Conservation (phyloP, 768 basidiomycete species). For the Phanerochaete sordida region DNA sequence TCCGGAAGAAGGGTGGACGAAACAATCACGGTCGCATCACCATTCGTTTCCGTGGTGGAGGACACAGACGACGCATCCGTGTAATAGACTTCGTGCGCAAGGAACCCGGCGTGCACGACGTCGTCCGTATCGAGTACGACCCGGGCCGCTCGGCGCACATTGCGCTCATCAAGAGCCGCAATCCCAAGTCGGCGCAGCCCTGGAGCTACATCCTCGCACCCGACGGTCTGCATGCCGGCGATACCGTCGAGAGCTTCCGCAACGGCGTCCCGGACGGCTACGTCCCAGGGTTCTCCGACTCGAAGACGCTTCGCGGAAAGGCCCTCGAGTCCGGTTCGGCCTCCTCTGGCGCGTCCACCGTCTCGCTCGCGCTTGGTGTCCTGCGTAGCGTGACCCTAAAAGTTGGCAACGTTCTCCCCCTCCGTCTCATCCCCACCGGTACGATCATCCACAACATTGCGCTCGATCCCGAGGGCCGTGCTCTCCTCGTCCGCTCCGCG, state of each 20-base stretch:
- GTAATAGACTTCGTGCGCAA: constrained; percentile 80
- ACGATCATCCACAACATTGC: constrained; percentile 87
- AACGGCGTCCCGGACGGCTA: constrained; percentile 76
- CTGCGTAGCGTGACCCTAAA: constrained; percentile 81
- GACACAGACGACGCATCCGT: constrained; percentile 83
- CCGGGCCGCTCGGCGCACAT: constrained; percentile 93
- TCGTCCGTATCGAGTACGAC: constrained; percentile 95
- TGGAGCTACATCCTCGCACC: constrained; percentile 95
- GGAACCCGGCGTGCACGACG: constrained; percentile 81
- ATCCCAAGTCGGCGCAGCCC: constrained; percentile 46
- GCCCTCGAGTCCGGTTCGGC: constrained; percentile 17
- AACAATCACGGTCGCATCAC: constrained; percentile 83
- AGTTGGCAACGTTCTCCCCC: constrained; percentile 89
- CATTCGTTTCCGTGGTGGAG: constrained; percentile 86
- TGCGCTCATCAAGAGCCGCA: constrained; percentile 73
- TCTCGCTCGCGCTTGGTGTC: constrained; percentile 76
- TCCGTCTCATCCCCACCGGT: constrained; percentile 88
- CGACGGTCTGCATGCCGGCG: constrained; percentile 85
- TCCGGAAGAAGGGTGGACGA: constrained; percentile 83
- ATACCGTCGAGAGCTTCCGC: constrained; percentile 83
- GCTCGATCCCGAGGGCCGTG: constrained; percentile 71
- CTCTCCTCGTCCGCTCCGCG: constrained; percentile 83
- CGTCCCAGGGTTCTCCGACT: constrained; percentile 43
- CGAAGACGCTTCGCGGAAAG: constrained; percentile 22
- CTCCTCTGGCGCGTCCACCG: constrained; percentile 35